Evolutionary conservation across 768 basidiomycete species (phyloP).

Genomic region (Gloeopeniophorella convolvens): DNA sequence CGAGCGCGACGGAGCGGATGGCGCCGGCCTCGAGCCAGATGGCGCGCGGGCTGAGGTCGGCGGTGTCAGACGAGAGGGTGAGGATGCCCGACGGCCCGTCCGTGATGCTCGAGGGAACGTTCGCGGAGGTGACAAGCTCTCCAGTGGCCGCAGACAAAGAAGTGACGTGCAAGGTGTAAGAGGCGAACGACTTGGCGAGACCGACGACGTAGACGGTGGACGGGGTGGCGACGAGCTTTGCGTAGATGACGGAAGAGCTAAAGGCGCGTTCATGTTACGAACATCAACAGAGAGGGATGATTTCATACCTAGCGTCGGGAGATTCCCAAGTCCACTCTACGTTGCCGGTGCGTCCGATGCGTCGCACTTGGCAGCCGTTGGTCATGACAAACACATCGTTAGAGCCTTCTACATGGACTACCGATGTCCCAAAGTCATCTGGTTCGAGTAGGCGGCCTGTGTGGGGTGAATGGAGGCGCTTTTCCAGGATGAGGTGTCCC

Average conservation of each 20-base stretch:
- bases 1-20: slow-evolving; percentile 45
- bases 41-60: slow-evolving; percentile 29
- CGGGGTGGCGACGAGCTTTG: slow-evolving; percentile 49
- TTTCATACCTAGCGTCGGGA: slow-evolving; percentile 55
- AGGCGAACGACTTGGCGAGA: slow-evolving; percentile 36
- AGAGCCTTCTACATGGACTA: slow-evolving; percentile 36
- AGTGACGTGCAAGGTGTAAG: slow-evolving; percentile 63
- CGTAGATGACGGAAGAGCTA: slow-evolving; percentile 61
- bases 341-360: slow-evolving; percentile 48
- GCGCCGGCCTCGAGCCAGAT: slow-evolving; percentile 50
- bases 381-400: slow-evolving; percentile 46
- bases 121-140: slow-evolving; percentile 38
- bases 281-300: background rate
- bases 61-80: slow-evolving; percentile 24
- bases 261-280: slow-evolving; percentile 2
- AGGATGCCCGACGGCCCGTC: slow-evolving; percentile 33
- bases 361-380: slow-evolving; percentile 52
- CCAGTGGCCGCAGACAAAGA: slow-evolving; percentile 52
- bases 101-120: slow-evolving; percentile 48
- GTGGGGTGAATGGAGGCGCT: slow-evolving; percentile 43
- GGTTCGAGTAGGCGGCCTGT: slow-evolving; percentile 45
- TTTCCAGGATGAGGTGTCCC: slow-evolving; percentile 64
- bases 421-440: slow-evolving; percentile 45
- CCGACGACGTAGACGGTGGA: slow-evolving; percentile 51
- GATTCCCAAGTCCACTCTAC: slow-evolving; percentile 68